Base-by-base conservation (phyloP, 208 protist genomes). In the Wallacemonas sp. region DNA sequence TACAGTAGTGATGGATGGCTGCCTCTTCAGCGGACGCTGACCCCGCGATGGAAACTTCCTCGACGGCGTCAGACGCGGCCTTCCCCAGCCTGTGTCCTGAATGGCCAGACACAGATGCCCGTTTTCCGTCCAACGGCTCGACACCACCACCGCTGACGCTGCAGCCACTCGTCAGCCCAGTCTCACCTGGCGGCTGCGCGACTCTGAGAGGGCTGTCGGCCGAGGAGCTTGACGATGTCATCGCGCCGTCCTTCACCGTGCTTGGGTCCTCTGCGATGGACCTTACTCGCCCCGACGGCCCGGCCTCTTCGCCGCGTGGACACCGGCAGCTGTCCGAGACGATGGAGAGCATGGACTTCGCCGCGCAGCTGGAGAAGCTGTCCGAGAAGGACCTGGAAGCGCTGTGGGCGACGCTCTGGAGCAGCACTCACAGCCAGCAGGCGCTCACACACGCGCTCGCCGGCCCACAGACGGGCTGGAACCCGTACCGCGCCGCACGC, bases 401-500 rank as follows among this genome's bases (percentile, higher is more conserved):
- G 29, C 65, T 86, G 29, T 87, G 79, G 77, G 28, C 68, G 38
- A 55, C 62, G 33, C 66, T 93, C 46, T 77, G 80, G 70, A 1
- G 65, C 1, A 76, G 74, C 36, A 79, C 82, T 16, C 83, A 79
- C 55, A 87, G 77, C 61, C 61, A 68, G 50, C 50, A 64, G 8
- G 74, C 77, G 4, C 61, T 92, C 52, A 46, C 65, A 36, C 45
- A 68, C 3, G 84, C 90, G 1, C 33, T 70, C 28, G 26, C 48
- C 22, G 81, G 82, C 2, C 77, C 79, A 12, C 81, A 75, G 22
- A 65, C 69, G 23, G 65, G 32, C 1, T 92, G 85, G 87, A 95
- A 95, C 61, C 90, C 90, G 12, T 95, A 95, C 61, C 84, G 90
- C 23, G 84, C 84, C 1, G 61, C 70, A 1, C 86, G 82, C 8